Percentiles rank a stretch among this genome's conserved stretches.
Conservation (phyloP, 768 basidiomycete genomes). For the Lanmaoa pseudosensibilis region DNA sequence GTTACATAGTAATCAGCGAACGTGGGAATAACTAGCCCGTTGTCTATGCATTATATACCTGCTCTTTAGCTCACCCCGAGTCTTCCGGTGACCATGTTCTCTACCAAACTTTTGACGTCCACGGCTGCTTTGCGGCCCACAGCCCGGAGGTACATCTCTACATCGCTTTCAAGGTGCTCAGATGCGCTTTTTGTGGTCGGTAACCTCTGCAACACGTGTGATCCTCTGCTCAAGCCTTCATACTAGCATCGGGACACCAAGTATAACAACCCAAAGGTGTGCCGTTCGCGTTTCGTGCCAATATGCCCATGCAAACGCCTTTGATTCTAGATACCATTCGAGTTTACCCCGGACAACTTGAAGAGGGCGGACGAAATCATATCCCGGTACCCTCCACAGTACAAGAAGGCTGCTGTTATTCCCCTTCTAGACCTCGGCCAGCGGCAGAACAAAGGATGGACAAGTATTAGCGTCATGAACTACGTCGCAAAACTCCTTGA, state of each 20-base stretch:
- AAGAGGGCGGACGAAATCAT: conserved; percentile 89
- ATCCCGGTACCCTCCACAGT: conserved; percentile 91
- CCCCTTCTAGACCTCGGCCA: conserved; percentile 95
- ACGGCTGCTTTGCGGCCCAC: conserved; percentile 18
- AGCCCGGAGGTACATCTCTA: conserved; percentile 34
- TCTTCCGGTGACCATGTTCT: conserved; percentile 18
- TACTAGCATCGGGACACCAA: conserved; percentile 89
- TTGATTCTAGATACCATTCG: conserved; percentile 76
- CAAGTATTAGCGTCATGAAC: conserved; percentile 98
- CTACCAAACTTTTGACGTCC: conserved; percentile 12
- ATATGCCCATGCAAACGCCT: not conserved
- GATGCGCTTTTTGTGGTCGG: conserved; percentile 87
- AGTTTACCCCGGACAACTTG: conserved; percentile 77
- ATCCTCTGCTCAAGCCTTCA: conserved; percentile 15
- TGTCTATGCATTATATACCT: not conserved
- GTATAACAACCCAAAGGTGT: conserved; percentile 90
- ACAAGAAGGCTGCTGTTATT: conserved; percentile 98
- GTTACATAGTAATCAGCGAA: not conserved
- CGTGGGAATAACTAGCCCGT: conserved; percentile 15
- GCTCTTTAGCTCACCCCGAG: not conserved
- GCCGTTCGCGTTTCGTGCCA: conserved; percentile 8
- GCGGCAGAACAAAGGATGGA: conserved; percentile 98
- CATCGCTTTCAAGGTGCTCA: conserved; percentile 52
- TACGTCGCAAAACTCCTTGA: conserved; percentile 91
- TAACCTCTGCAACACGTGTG: conserved; percentile 21